Percentiles rank a stretch among this genome's conserved stretches.
phyloP scores from a whole-genome alignment of 2,329 filamentous ascomycete species.

The Colletotrichum tropicicola region DNA sequence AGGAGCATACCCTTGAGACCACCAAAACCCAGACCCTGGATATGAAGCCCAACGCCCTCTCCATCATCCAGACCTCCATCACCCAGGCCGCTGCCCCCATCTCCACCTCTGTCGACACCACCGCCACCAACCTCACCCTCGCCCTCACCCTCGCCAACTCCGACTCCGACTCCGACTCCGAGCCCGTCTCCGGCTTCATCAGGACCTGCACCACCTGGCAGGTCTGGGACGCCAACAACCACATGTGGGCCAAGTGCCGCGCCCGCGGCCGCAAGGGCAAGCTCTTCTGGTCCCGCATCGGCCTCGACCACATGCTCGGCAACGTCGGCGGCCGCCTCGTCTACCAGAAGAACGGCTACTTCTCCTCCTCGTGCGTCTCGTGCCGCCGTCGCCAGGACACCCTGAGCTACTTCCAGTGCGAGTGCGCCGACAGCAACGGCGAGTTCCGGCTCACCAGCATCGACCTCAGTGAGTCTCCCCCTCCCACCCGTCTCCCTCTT shows the following conservation, averaged over 20 bases:
- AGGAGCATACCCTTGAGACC: background rate
- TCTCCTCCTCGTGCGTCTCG: slow-evolving; percentile 4
- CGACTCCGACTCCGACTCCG: background rate
- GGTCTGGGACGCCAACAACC: slow-evolving; percentile 5
- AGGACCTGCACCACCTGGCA: slow-evolving; percentile 9
- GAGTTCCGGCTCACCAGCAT: background rate
- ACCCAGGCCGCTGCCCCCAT: background rate
- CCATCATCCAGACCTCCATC: background rate
- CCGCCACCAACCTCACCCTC: background rate
- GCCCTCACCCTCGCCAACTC: background rate
- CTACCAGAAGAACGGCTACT: slow-evolving; percentile 1
- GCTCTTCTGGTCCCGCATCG: slow-evolving; percentile 5
- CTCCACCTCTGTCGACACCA: no score
- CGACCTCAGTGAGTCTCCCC: background rate
- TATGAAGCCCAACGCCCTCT: no score
- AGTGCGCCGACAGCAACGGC: slow-evolving; percentile 3
- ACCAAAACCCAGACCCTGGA: background rate
- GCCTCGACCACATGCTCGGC: slow-evolving; percentile 19
- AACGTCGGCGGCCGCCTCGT: slow-evolving; percentile 10
- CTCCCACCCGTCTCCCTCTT: background rate
- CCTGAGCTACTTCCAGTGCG: slow-evolving; percentile 1
- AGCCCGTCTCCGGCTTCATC: background rate
- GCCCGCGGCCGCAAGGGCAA: background rate
- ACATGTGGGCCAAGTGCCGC: slow-evolving; percentile 9
- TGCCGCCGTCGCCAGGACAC: background rate